Percentiles rank a stretch among this genome's conserved stretches.
Evolutionary conservation across 192 early-diverging fungal genomes (phyloP).

Genomic region (Coemansia sp.): DNA sequence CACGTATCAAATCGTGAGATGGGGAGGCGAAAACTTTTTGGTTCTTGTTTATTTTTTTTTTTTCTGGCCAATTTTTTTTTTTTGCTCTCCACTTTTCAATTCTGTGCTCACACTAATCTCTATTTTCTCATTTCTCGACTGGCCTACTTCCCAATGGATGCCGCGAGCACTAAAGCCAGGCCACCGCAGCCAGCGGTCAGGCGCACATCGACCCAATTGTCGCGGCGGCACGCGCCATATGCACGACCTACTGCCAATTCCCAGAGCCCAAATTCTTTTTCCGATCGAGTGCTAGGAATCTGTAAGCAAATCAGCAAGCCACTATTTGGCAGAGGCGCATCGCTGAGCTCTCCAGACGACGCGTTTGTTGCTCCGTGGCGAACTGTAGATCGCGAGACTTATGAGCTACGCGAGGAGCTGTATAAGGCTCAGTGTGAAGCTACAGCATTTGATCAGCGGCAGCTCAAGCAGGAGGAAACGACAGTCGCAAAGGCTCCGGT

Average conservation of each 20-base stretch:
- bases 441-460: constrained; percentile 10
- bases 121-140: not conserved
- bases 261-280: constrained; percentile 14
- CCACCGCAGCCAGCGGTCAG: not conserved
- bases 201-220: not conserved
- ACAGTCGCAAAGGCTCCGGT: not conserved
- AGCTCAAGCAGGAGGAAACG: constrained; percentile 10
- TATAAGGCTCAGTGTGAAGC: constrained; percentile 17
- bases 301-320: constrained; percentile 38
- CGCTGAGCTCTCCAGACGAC: constrained; percentile 13
- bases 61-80: too few species aligned
- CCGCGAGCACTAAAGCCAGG: not conserved
- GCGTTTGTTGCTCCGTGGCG: constrained; percentile 52
- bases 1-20: not conserved
- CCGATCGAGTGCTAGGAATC: constrained; percentile 31
- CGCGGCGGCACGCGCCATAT: constrained; percentile 32
- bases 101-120: not conserved
- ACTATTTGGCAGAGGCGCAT: constrained; percentile 17
- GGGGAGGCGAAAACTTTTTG: not conserved
- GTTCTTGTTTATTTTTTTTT: not conserved
- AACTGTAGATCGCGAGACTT: constrained; percentile 43
- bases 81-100: not conserved
- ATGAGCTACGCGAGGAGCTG: constrained; percentile 41
- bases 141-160: not conserved
- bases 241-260: constrained; percentile 15